Base-by-base conservation (phyloP, 768 basidiomycete genomes). In the Pleurotus eryngii region DNA sequence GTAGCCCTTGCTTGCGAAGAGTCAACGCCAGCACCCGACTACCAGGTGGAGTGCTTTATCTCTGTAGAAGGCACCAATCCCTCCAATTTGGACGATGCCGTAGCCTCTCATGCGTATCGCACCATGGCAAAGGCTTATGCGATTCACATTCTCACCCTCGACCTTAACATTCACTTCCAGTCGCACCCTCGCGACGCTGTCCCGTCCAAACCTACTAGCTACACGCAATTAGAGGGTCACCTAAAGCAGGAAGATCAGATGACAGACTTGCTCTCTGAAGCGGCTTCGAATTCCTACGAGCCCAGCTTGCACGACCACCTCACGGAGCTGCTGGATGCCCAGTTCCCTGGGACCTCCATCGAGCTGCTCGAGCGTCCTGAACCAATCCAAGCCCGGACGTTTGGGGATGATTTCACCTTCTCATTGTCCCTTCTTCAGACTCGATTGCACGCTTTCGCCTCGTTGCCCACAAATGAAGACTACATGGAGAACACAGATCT, bases 401-500 rank as follows among this genome's bases (percentile, higher is more conserved):
- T 88, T 60, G 95, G 95, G 0, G 85, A 91, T 51, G 77, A 81
- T 54, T 98, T 92, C 64, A 71, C 84, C 5, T 96, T 93, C 70
- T 86, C 89, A 9, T 71, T 77, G 27, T 62, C 73, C 2, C 72
- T 89, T 5, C 74, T 90, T 24, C 81, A 81, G 46, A 75, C 76
- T n/a, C 81, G 89, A 15, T 72, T 91, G 46, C 79, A 79, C 30
- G 82, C 80, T 0, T 85, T 79, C 64, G 68, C 69, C 6, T 17
- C 22, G 14, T 2, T 35, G 1, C 54, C 64, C 35, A 70, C 68
- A 6, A 70, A 74, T 11, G 75, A 81, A 37, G 63, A 64, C 3
- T 77, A 78, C 62, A 68, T 73, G 0, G 75, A 77, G 4, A 73
- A 70, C 9, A 70, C 75, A 0, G 79, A 83, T 9, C 72, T 72